phyloP scores from a whole-genome alignment of 306 rosid species.

The Albizia julibrissin region DNA sequence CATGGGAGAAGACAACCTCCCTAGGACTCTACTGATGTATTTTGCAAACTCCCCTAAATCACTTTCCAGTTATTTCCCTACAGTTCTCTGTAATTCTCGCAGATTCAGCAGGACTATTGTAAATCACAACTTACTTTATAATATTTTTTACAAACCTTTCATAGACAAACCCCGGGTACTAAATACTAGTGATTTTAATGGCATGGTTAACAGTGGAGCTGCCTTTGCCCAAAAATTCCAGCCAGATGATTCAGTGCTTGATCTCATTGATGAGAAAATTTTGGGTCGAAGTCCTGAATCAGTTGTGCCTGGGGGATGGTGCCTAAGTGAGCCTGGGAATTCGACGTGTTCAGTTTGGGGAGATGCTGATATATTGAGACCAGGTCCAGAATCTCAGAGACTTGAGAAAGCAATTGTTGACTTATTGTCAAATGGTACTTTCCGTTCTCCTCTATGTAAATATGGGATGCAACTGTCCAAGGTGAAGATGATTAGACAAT shows the following conservation, averaged over 20 bases:
- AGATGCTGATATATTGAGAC: conserved; percentile 88
- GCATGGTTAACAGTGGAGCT: conserved; percentile 75
- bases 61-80: conserved; percentile 78
- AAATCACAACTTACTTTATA: conserved; percentile 68
- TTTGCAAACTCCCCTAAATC: conserved; percentile 84
- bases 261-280: conserved; percentile 71
- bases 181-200: conserved; percentile 52
- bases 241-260: conserved; percentile 65
- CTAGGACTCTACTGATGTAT: conserved; percentile 85
- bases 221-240: conserved; percentile 69
- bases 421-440: conserved; percentile 63
- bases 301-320: conserved; percentile 94
- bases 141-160: conserved; percentile 38
- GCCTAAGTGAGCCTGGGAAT: conserved; percentile 80
- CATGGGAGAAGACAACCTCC: conserved; percentile 84
- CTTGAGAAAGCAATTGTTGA: conserved; percentile 73
- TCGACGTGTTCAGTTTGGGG: conserved; percentile 85
- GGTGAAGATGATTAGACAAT: too few relatives aligned
- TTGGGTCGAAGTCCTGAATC: conserved; percentile 51
- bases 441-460: conserved; percentile 56
- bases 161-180: conserved; percentile 46
- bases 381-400: conserved; percentile 69
- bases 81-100: conserved; percentile 79
- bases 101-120: conserved; percentile 72
- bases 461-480: conserved; percentile 31